These are phyloP conservation scores for Amesomyces nigricolor DNA, from an alignment of 2,329 filamentous ascomycete species.

Conservation along the genomic window DNA sequence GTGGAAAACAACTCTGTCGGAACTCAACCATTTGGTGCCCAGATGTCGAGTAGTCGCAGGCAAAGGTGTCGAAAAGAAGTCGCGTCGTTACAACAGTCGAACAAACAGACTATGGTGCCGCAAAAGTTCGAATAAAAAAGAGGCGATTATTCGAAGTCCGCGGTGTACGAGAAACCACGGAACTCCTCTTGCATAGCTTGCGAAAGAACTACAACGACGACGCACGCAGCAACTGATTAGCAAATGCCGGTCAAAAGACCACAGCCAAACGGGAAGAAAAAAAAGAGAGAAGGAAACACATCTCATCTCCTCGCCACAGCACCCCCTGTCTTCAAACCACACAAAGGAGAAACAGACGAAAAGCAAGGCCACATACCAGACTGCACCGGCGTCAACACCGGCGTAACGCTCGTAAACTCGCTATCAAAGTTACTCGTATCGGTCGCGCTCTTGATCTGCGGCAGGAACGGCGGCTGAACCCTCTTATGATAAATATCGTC, in stretches of 20 bases:
- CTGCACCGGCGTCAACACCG: constrained; percentile 93
- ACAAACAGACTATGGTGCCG: no score
- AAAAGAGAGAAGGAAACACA: no score
- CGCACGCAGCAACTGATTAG: constrained; percentile 5
- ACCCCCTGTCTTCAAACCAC: background rate
- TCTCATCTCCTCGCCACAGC: no score
- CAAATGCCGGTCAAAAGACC: no score
- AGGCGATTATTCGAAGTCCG: constrained; percentile 66
- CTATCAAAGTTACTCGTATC: constrained; percentile 99
- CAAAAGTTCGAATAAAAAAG: no score
- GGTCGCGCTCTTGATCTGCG: constrained; percentile 81
- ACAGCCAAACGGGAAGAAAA: no score
- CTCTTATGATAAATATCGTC: constrained; percentile 98
- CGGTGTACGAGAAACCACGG: constrained; percentile 95
- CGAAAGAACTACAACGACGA: constrained; percentile 64
- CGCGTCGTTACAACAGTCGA: no score
- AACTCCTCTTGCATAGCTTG: constrained; percentile 99
- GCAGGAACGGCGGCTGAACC: constrained; percentile 81
- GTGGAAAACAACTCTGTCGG: no score
- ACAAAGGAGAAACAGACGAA: background rate
- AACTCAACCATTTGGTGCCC: no score
- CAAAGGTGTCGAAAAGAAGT: no score
- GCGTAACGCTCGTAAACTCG: constrained; percentile 97
- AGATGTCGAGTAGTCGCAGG: no score
- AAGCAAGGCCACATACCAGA: constrained; percentile 62